phyloP scores from a whole-genome alignment of 352 stramenopile genomes.

The Pythium sukuiense region DNA sequence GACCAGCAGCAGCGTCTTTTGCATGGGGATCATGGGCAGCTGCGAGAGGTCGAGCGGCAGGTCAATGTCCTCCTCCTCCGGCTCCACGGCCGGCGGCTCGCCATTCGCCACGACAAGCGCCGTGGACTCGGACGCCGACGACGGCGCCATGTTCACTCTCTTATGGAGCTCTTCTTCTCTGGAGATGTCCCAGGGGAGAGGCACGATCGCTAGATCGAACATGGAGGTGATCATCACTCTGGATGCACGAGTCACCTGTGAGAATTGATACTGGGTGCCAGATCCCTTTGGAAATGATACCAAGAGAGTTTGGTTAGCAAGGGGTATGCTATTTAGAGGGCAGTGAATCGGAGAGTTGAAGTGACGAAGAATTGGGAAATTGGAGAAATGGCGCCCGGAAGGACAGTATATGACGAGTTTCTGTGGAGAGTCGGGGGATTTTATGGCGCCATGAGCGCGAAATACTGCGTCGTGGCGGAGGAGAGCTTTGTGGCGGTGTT shows the following conservation, averaged over 20 bases:
- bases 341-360: conserved; percentile 11
- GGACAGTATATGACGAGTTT: neutral
- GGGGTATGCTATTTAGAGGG: neutral
- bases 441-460: neutral
- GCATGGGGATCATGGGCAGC: conserved; percentile 65
- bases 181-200: conserved; percentile 5
- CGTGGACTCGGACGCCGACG: conserved; percentile 35
- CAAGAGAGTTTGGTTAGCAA: neutral
- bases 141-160: conserved; percentile 20
- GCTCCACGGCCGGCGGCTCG: conserved; percentile 16
- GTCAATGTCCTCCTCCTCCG: conserved; percentile 59
- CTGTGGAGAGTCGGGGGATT: neutral
- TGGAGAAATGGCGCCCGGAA: neutral
- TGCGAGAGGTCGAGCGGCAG: conserved; percentile 78
- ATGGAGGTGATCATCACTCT: conserved; percentile 26
- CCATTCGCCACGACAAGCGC: conserved; percentile 53
- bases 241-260: conserved; percentile 3
- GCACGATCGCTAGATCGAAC: conserved; percentile 5
- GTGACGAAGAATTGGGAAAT: conserved; percentile 2
- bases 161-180: neutral
- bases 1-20: conserved; percentile 80
- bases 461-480: neutral
- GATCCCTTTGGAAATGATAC: neutral
- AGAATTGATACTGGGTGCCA: conserved; percentile 12
- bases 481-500: neutral